Conservation (phyloP, 2,329 filamentous ascomycete species). For the Diaporthe vexans region DNA sequence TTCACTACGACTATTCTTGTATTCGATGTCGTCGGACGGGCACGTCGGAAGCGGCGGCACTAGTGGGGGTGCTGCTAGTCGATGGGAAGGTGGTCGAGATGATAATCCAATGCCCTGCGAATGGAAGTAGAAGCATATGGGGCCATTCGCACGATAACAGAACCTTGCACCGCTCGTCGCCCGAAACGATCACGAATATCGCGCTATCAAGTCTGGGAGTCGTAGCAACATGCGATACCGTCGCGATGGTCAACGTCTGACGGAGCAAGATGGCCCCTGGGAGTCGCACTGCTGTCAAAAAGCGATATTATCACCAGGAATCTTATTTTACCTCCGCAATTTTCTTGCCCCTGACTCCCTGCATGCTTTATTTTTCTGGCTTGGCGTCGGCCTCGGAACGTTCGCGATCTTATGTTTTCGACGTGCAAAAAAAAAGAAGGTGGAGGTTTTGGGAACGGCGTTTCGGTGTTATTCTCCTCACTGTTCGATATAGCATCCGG, state of each 20-base stretch:
- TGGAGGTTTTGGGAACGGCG: conserved; percentile 32
- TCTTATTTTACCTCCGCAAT: conserved; percentile 7
- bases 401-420: conserved; percentile 27
- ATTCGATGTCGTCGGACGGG: background rate
- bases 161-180: background rate
- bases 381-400: conserved; percentile 22
- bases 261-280: background rate
- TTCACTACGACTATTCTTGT: background rate
- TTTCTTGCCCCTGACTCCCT: conserved; percentile 6
- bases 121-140: background rate
- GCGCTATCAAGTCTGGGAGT: background rate
- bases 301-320: background rate
- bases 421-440: conserved; percentile 28
- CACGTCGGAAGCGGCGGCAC: background rate
- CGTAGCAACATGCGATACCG: background rate
- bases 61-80: background rate
- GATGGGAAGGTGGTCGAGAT: background rate
- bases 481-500: conserved; percentile 34
- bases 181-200: background rate
- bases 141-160: background rate
- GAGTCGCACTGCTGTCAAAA: conserved; percentile 7
- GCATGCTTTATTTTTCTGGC: conserved; percentile 23
- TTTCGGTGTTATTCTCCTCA: conserved; percentile 29
- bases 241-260: background rate
- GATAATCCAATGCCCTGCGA: background rate